Conservation (phyloP, 768 basidiomycete genomes). For the Suillus subluteus region DNA sequence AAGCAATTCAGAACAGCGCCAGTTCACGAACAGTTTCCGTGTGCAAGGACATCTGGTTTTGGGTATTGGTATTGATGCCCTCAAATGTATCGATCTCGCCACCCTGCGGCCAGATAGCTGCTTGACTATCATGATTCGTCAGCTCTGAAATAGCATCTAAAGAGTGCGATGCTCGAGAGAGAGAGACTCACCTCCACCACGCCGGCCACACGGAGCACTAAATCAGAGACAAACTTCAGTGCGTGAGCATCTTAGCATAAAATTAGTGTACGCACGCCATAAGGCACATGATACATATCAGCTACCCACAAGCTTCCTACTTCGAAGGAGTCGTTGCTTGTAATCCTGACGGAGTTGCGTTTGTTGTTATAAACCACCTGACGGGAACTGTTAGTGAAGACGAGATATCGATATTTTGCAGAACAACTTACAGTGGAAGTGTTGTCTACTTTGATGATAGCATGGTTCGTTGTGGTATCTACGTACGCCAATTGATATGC, state of each 20-base stretch:
- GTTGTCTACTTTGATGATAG: constrained; percentile 80
- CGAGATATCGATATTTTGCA: not conserved
- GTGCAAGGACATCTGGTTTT: constrained; percentile 78
- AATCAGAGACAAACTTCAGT: constrained; percentile 10
- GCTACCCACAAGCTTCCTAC: constrained; percentile 68
- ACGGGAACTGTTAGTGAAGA: constrained; percentile 3
- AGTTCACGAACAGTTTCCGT: constrained; percentile 50
- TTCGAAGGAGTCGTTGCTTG: constrained; percentile 54
- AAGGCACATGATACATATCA: constrained; percentile 69
- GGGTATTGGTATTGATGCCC: constrained; percentile 68
- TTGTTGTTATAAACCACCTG: constrained; percentile 50
- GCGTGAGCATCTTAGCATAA: constrained; percentile 9
- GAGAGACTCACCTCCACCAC: constrained; percentile 45
- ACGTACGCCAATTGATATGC: constrained; percentile 61
- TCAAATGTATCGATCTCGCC: constrained; percentile 85
- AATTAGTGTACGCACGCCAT: constrained; percentile 48
- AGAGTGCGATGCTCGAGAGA: not conserved
- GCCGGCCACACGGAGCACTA: constrained; percentile 78
- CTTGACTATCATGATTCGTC: constrained; percentile 39
- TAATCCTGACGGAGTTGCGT: constrained; percentile 70
- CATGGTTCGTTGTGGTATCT: constrained; percentile 65
- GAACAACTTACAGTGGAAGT: constrained; percentile 47
- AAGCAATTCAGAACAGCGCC: not conserved
- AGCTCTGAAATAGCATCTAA: not conserved
- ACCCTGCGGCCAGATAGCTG: constrained; percentile 62